phyloP scores from a whole-genome alignment of 495 filamentous ascomycete species.

The Aspergillus ostianus region DNA sequence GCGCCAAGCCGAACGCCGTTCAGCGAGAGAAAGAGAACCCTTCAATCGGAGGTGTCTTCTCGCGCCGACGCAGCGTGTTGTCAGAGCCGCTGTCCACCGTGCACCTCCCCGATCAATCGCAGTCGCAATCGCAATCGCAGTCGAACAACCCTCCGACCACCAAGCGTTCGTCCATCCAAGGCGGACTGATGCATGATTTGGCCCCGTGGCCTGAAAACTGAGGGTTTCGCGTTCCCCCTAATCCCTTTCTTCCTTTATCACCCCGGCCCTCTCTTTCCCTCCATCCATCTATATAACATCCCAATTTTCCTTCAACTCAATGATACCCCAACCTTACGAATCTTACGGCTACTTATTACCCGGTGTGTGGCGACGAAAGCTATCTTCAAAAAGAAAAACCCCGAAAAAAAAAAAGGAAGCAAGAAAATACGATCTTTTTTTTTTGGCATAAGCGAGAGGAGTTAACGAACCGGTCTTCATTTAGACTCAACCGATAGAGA shows the following conservation, averaged over 20 bases:
- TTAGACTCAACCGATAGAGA: no score
- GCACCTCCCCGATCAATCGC: slow-evolving; percentile 21
- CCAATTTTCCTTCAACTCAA: background rate
- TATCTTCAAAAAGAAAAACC: no score
- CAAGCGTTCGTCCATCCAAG: background rate
- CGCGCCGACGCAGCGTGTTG: slow-evolving; percentile 39
- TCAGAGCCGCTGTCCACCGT: slow-evolving; percentile 32
- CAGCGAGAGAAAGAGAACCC: slow-evolving; percentile 38
- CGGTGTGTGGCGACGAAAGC: background rate
- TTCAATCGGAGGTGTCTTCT: slow-evolving; percentile 35
- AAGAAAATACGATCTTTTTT: background rate
- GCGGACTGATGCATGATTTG: slow-evolving; percentile 19
- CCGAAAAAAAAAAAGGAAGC: background rate
- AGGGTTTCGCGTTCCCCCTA: slow-evolving; percentile 1
- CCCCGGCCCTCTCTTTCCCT: no score
- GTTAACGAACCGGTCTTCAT: background rate
- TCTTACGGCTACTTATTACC: background rate
- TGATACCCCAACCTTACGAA: slow-evolving; percentile 5
- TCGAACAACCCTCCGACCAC: background rate
- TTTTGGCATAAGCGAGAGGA: background rate
- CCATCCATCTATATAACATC: background rate
- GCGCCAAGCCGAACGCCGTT: slow-evolving; percentile 16
- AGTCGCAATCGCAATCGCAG: slow-evolving; percentile 3
- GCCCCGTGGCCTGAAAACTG: slow-evolving; percentile 16
- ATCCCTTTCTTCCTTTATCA: background rate